Evolutionary conservation across 202 grass and related monocot genomes (phyloP).

Genomic region (Zizania palustris): DNA sequence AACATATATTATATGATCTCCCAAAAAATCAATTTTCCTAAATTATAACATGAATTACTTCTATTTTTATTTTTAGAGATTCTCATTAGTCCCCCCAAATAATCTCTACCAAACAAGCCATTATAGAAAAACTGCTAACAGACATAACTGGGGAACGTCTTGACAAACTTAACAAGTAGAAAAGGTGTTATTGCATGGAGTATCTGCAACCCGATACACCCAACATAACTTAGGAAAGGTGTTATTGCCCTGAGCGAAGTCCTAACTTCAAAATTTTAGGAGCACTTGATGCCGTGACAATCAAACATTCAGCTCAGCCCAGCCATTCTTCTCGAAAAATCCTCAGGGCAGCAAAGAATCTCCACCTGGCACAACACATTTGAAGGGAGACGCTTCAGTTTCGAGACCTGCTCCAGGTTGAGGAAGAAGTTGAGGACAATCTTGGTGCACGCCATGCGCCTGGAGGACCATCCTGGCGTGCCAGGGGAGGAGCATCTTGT

Average conservation of each 20-base stretch:
- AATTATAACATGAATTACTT: too few relatives aligned
- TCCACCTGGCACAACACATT: not conserved
- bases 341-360: constrained; percentile 33
- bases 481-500: constrained; percentile 6
- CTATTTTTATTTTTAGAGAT: too few relatives aligned
- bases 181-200: not conserved
- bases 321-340: constrained; percentile 24
- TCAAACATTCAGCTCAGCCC: constrained; percentile 27
- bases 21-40: too few relatives aligned
- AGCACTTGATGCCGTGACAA: constrained; percentile 8
- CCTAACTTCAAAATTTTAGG: constrained; percentile 45
- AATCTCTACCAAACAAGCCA: too few relatives aligned
- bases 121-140: too few relatives aligned
- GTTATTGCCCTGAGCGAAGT: constrained; percentile 19
- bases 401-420: constrained; percentile 12
- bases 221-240: constrained; percentile 13
- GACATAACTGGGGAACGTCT: not conserved
- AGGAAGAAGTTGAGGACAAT: constrained; percentile 27
- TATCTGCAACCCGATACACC: not conserved
- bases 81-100: too few relatives aligned
- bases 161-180: not conserved
- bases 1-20: too few relatives aligned
- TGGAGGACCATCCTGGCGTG: not conserved
- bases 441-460: constrained; percentile 45
- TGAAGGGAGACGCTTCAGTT: constrained; percentile 26